Conservation (phyloP, 192 early-diverging fungal species). For the Chytriomyces confervae region DNA sequence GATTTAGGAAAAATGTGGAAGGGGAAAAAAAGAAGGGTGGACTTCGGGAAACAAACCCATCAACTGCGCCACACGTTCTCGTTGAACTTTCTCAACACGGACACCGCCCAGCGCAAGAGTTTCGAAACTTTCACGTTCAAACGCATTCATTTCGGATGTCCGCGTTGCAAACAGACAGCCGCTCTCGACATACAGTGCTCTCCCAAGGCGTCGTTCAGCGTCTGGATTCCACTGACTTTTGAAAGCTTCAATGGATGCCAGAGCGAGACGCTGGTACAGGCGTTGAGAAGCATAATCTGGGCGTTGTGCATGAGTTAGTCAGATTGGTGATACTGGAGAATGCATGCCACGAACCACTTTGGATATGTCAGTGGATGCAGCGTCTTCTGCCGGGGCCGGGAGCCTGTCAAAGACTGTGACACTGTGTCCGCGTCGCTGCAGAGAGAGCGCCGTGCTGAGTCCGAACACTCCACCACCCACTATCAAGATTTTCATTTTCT, state of each 20-base stretch:
- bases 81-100: neutral
- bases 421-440: slow-evolving; percentile 20
- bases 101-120: neutral
- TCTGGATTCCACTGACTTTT: slow-evolving; percentile 33
- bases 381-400: slow-evolving; percentile 39
- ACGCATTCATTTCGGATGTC: slow-evolving; percentile 8
- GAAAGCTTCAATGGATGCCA: slow-evolving; percentile 33
- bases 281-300: slow-evolving; percentile 39
- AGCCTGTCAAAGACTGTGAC: slow-evolving; percentile 31
- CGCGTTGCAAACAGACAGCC: slow-evolving; percentile 33
- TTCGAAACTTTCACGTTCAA: neutral
- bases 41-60: neutral
- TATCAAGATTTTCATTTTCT: slow-evolving; percentile 1
- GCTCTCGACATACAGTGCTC: slow-evolving; percentile 37
- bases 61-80: neutral
- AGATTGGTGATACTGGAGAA: no score
- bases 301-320: neutral
- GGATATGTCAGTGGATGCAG: slow-evolving; percentile 46
- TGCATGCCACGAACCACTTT: slow-evolving; percentile 33
- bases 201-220: slow-evolving; percentile 1
- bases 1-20: neutral
- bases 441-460: slow-evolving; percentile 39
- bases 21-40: neutral
- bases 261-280: slow-evolving; percentile 39
- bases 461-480: slow-evolving; percentile 52